Base-by-base conservation (phyloP, 169 alveolate genomes). In the Plasmodium yoelii region DNA sequence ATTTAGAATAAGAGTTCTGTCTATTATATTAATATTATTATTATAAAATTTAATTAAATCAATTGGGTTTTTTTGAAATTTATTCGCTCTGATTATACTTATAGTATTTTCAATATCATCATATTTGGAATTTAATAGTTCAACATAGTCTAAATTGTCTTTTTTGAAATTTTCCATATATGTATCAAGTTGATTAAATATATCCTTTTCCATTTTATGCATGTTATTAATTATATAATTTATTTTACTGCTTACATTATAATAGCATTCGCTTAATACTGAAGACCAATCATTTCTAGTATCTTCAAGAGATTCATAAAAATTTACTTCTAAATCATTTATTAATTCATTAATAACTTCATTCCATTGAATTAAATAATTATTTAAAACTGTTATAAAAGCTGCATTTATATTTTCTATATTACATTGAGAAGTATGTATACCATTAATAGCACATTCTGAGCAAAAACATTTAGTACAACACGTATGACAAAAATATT, bases 401-500 rank as follows among this genome's bases (percentile, higher is more conserved):
- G 96, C 96, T 44, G 90, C 93, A 15, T 88, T 87, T 24, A 93
- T 92, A 51, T 94, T 93, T 28, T 91, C 74, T 51, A 93, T 93
- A 72, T 92, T 88, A 69, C 96, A 93, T 22, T 70, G 74, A 13
- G 73, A 70, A 60, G 92, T 94, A 34, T 92, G 87, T 53, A 55
- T 70, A 1, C 90, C 90, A 28, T 93, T 89, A 39, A 93, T 74
- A 6, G 96, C 96, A 69, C 96, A 93, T 56, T 93, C 96, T 22
- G 94, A 84, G 44, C 96, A 93, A 73, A 93, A 92, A 64, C 96
- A 93, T 44, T 84, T 88, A 39, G 53, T 59, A 71, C 73, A 74
- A 82, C 96, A 93, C 13, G 91, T 93, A 57, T 92, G 93, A 59
- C 96, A 93, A 73, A 86, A 93, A 86, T 93, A 93, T 69, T 93